phyloP scores from a whole-genome alignment of 441 rosid species.

The Theobroma grandiflorum region DNA sequence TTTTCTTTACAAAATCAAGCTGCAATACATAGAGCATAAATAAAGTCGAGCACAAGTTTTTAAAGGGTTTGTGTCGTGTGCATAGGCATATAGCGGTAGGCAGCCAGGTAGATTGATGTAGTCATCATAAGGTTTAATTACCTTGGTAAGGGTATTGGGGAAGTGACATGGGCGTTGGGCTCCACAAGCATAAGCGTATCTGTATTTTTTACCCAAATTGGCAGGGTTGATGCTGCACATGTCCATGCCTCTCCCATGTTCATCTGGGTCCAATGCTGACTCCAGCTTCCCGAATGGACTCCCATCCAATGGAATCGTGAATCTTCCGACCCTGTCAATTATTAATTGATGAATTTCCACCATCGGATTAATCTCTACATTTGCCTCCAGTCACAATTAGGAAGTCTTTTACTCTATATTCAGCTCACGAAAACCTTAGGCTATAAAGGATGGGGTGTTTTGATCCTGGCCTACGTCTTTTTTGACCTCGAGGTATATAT shows the following conservation, averaged over 20 bases:
- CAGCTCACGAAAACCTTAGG: neutral
- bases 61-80: no score
- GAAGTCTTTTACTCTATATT: neutral
- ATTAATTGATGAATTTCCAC: neutral
- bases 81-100: neutral
- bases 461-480: neutral
- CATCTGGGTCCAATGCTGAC: slow-evolving; percentile 83
- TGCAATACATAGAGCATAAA: slow-evolving; percentile 24
- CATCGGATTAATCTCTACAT: neutral
- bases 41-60: neutral
- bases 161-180: slow-evolving; percentile 94
- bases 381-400: neutral
- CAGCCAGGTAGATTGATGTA: neutral
- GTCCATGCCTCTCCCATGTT: slow-evolving; percentile 96
- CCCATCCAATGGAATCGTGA: slow-evolving; percentile 85
- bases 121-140: slow-evolving; percentile 19
- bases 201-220: slow-evolving; percentile 68
- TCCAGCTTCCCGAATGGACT: slow-evolving; percentile 73
- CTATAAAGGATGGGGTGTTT: neutral
- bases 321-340: slow-evolving; percentile 78
- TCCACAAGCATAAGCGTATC: slow-evolving; percentile 94
- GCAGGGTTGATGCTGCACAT: slow-evolving; percentile 96
- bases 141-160: slow-evolving; percentile 97
- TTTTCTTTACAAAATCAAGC: slow-evolving; percentile 80
- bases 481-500: neutral